Evolutionary conservation across 140 eudicot species (phyloP), one percentile per base, ranked within the genome.

Genomic region (Ambrosia hybrid): DNA sequence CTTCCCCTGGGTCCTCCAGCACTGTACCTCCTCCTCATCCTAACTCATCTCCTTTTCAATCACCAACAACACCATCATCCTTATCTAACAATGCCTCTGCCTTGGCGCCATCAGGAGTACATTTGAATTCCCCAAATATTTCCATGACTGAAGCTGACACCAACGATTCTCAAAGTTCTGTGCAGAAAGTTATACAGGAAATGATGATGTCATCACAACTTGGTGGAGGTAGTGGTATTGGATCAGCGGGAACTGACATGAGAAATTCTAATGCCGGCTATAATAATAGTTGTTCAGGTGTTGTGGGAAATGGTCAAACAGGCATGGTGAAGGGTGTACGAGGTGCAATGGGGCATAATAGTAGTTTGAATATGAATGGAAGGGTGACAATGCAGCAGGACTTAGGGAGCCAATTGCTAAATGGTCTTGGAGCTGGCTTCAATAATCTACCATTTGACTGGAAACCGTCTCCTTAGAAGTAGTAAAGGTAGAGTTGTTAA

Each of bases 131-230:
- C 96, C 96, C 92, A 3, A 37, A 37, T 37, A 37, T 37, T 37
- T 37, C 41, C 37, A 80, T 84, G 78, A 80, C 85, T 55, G 92
- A 92, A 53, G 82, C 83, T 37, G 41, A 37, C 41, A 3, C 41
- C 41, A 37, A 37, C 34, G 98, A 92, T 17, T 83, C 98, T 17
- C 96, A 89, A 79, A 89, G 96, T 76, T 89, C 92, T 0, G 98
- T 92, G 1, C 95, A 92, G 81, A 92, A 92, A 84, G 82, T 92
- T 51, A 83, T 92, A 53, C 92, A 92, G n/a, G 87, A 89, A 57
- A 87, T 92, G 96, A 83, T 92, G 98, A 83, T 92, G 90, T 81
- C 89, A 13, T 86, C 95, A 6, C 96, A 92, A 65, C 83, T 85
- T 33, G 93, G 89, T 17, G 85, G 78, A 55, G 84, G 89, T 45